Conservation (phyloP, 139 green algal genomes). For the Closterium sp. region DNA sequence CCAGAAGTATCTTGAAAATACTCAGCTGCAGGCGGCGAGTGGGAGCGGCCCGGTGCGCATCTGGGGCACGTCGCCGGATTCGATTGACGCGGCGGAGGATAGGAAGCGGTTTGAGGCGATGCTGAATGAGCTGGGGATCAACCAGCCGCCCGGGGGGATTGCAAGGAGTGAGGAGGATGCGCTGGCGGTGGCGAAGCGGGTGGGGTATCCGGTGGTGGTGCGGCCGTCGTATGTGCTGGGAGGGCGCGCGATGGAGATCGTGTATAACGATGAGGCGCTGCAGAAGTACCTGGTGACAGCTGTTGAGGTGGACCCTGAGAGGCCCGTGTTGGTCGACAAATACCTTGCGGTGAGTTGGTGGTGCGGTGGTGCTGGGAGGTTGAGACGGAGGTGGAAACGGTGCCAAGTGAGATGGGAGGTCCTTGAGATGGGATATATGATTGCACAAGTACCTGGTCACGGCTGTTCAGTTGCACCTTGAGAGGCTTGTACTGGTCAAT, state of each 20-base stretch:
- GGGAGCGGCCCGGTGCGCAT: constrained; percentile 85
- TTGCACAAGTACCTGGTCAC: no score
- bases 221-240: constrained; percentile 96
- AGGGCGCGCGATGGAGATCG: constrained; percentile 96
- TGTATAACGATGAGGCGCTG: constrained; percentile 84
- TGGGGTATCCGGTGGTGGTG: constrained; percentile 98
- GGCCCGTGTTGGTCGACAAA: constrained; percentile 96
- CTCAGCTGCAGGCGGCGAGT: constrained; percentile 50
- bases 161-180: constrained; percentile 73
- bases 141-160: constrained; percentile 72
- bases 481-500: no score
- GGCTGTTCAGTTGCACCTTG: no score
- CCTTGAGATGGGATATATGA: no score
- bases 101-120: constrained; percentile 76
- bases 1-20: constrained; percentile 58
- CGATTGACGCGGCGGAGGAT: constrained; percentile 97
- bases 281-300: constrained; percentile 59
- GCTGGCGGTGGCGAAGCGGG: constrained; percentile 67
- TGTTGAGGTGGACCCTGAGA: constrained; percentile 80
- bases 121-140: constrained; percentile 79
- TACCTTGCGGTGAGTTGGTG: constrained; percentile 61
- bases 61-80: constrained; percentile 92
- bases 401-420: no score
- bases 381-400: no score
- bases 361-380: no score